Base-by-base conservation (phyloP, 441 rosid species). In the Jatropha multifida region DNA sequence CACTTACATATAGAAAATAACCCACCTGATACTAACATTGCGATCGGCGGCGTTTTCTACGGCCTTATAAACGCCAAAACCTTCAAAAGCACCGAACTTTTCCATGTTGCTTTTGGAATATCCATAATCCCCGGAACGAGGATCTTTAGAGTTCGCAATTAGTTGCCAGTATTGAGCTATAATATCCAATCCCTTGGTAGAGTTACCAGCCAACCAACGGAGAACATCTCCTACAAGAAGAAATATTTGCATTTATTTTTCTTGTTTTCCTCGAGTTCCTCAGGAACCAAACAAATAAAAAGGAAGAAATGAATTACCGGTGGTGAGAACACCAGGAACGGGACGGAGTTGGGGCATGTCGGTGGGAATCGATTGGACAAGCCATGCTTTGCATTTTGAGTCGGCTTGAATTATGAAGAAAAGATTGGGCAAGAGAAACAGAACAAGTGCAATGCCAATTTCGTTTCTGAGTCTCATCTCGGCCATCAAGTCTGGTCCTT, bases 151-250 rank as follows among this genome's bases (percentile, higher is more conserved):
- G n/a, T 41, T 76, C 46, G 97, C 92, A 40, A 73, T 74, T 46
- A 94, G 82, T 78, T 92, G 92, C 98, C 98, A 94, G 73, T 92
- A 91, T 80, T 94, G 97, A 58, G 94, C 92, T 73, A 94, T 94
- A 71, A 94, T 79, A 80, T 94, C 97, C 32, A 94, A 84, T 69
- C 79, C 81, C 76, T 76, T 80, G 20, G 90, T 88, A 1, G 97
- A 85, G 80, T 92, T 94, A 8, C 88, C 86, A 26, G 93, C 95
- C 81, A 92, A 54, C 98, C 97, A 91, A 77, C 79, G 88, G 17
- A 92, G 80, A 82, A 92, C 98, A 82, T 94, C 94, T 10, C 89
- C 97, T 92, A 7, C 65, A 20, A 52, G 64, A 7, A 26, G 38
- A 9, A 27, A 54, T 51, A 69, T 7, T 8, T 20, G 0, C 48